Evolutionary conservation across 2,329 filamentous ascomycete species (phyloP).

Genomic region (Cercospora citrullina): DNA sequence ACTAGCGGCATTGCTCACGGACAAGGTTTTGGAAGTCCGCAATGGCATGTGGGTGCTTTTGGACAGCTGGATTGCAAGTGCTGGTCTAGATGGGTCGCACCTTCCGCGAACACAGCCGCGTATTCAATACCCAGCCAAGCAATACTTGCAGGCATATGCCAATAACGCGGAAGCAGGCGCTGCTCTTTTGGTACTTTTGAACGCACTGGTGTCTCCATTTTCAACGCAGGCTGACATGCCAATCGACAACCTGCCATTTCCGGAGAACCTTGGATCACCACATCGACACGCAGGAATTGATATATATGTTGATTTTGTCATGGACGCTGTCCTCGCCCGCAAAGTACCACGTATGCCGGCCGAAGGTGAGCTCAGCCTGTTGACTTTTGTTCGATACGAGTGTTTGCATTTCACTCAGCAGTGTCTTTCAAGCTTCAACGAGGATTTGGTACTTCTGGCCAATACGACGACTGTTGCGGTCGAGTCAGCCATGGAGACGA

Average conservation of each 20-base stretch:
- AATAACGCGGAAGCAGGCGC: slow-evolving; percentile 52
- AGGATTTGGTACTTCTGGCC: slow-evolving; percentile 82
- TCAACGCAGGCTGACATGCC: slow-evolving; percentile 62
- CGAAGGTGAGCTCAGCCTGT: slow-evolving; percentile 61
- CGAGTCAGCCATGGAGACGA: slow-evolving; percentile 71
- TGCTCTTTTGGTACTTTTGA: slow-evolving; percentile 77
- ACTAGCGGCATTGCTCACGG: slow-evolving; percentile 70
- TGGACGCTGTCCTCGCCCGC: slow-evolving; percentile 65
- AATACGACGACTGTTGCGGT: slow-evolving; percentile 75
- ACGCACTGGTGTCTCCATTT: slow-evolving; percentile 68
- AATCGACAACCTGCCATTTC: slow-evolving; percentile 74
- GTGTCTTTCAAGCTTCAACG: slow-evolving; percentile 86
- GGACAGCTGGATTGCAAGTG: slow-evolving; percentile 74
- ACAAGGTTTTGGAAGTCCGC: slow-evolving; percentile 68
- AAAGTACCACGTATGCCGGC: slow-evolving; percentile 60
- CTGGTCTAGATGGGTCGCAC: slow-evolving; percentile 27
- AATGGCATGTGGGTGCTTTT: slow-evolving; percentile 76
- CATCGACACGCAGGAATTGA: slow-evolving; percentile 85
- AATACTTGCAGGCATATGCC: slow-evolving; percentile 36
- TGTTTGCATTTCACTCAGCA: slow-evolving; percentile 81
- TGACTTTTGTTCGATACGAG: slow-evolving; percentile 66
- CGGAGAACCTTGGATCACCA: slow-evolving; percentile 75
- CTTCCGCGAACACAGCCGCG: slow-evolving; percentile 21
- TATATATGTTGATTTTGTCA: slow-evolving; percentile 85
- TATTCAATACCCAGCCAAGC: slow-evolving; percentile 30